phyloP scores from a whole-genome alignment of 2,329 filamentous ascomycete species.

The Phyllosticta paracitricarpa region DNA sequence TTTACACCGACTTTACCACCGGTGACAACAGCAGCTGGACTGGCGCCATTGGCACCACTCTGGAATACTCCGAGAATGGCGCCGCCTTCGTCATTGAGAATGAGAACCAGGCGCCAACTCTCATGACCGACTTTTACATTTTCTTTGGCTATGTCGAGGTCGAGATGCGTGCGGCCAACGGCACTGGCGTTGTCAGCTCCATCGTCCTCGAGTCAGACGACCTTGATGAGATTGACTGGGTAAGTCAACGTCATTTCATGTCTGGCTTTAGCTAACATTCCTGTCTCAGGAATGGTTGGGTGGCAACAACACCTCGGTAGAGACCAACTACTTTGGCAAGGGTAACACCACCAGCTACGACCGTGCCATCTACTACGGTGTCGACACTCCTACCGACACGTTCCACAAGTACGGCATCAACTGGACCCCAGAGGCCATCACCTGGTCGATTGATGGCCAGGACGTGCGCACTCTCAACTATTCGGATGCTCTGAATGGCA shows the following conservation, averaged over 20 bases:
- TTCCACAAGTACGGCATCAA: conserved; percentile 60
- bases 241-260: background rate
- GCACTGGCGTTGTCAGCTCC: conserved; percentile 12
- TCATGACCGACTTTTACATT: conserved; percentile 15
- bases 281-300: conserved; percentile 31
- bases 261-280: background rate
- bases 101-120: conserved; percentile 54
- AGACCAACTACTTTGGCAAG: conserved; percentile 68
- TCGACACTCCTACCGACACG: conserved; percentile 47
- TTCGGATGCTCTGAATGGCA: conserved; percentile 45
- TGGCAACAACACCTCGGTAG: conserved; percentile 47
- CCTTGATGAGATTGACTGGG: conserved; percentile 14
- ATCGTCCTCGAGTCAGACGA: conserved; percentile 13
- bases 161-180: conserved; percentile 14
- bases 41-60: conserved; percentile 47
- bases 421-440: conserved; percentile 58
- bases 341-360: conserved; percentile 62
- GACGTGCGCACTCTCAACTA: conserved; percentile 55
- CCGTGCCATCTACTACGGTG: conserved; percentile 53
- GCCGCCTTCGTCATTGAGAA: conserved; percentile 60
- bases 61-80: conserved; percentile 51
- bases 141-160: conserved; percentile 15
- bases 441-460: conserved; percentile 61
- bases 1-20: conserved; percentile 38
- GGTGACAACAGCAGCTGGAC: conserved; percentile 45